Evolutionary conservation across 2,329 filamentous ascomycete species (phyloP), one percentile per base, ranked within the genome.

Genomic region (Tolypocladium guangdongense): DNA sequence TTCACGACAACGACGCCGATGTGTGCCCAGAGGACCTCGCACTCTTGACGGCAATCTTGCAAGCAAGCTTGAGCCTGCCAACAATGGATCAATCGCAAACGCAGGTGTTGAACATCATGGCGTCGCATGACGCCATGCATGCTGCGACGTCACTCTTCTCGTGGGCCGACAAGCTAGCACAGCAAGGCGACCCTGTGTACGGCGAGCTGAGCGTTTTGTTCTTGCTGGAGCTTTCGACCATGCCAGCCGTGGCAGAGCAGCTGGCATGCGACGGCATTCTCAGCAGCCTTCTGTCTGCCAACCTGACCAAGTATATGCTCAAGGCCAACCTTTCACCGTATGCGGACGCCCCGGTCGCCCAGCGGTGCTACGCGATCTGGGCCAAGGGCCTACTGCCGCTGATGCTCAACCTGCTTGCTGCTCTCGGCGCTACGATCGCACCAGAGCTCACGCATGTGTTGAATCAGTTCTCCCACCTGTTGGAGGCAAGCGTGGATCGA

Each of bases 161-260:
- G 0, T 99, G 93, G 93, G 83, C 92, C 4, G 90, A 97, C 67
- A 83, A 86, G 59, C 78, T 97, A 27, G 81, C 86, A 0, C 78
- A 86, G 37, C 80, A 86, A 54, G 83, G 84, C 32, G 92, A 97
- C 64, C 92, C 93, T 0, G 76, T 97, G 33, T 97, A 96, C 67
- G 93, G 91, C 58, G 91, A 96, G 65, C 80, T 96, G n/a, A 88
- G 88, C 62, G 79, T 96, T 41, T 78, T 91, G 30, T 95, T 97
- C 69, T 78, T 99, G 16, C 82, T 96, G 24, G 88, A 95, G 60
- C 78, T 99, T 14, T 96, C 91, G 1, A 85, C 82, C 16, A 78
- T 97, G 16, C 87, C 88, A 0, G 71, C 82, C 20, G 78, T 97
- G 51, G 92, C 93, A 3, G 92, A 97, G 66, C 87, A 93, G 58